Conservation (phyloP, 345 rosid genomes). For the Heritiera littoralis region DNA sequence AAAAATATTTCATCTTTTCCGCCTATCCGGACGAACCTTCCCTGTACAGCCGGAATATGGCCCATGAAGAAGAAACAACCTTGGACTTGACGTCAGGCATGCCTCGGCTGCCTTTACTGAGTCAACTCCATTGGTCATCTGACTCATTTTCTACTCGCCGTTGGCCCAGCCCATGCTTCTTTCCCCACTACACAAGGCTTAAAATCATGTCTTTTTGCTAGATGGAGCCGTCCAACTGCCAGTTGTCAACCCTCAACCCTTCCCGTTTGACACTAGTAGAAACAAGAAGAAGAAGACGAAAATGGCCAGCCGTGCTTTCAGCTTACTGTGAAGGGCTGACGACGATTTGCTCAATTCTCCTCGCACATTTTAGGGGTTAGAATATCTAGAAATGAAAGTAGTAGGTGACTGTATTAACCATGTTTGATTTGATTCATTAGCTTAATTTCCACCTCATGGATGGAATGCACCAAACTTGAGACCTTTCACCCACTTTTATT, state of each 20-base stretch:
- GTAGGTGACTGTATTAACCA: background rate
- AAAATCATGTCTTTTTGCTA: background rate
- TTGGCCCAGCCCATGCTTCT: background rate
- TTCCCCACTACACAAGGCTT: background rate
- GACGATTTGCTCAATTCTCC: background rate
- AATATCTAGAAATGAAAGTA: too few species aligned
- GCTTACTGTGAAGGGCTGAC: background rate
- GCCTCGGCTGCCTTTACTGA: too few species aligned
- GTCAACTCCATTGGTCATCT: background rate
- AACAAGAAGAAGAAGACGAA: background rate
- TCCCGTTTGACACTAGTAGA: background rate
- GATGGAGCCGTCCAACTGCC: background rate
- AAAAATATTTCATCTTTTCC: background rate
- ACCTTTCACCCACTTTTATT: constrained; percentile 8
- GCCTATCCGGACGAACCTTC: background rate
- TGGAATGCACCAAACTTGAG: constrained; percentile 15
- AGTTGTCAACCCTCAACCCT: constrained; percentile 6
- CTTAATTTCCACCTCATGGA: constrained; percentile 4
- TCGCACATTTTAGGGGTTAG: background rate
- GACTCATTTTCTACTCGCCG: background rate
- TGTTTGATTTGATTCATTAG: constrained; percentile 8
- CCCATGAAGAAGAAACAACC: background rate
- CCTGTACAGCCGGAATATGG: background rate
- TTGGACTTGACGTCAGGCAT: background rate
- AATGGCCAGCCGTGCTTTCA: background rate